These are phyloP conservation scores for Seiridium unicorne DNA, from an alignment of 2,329 filamentous ascomycete genomes.

Conservation along the genomic window DNA sequence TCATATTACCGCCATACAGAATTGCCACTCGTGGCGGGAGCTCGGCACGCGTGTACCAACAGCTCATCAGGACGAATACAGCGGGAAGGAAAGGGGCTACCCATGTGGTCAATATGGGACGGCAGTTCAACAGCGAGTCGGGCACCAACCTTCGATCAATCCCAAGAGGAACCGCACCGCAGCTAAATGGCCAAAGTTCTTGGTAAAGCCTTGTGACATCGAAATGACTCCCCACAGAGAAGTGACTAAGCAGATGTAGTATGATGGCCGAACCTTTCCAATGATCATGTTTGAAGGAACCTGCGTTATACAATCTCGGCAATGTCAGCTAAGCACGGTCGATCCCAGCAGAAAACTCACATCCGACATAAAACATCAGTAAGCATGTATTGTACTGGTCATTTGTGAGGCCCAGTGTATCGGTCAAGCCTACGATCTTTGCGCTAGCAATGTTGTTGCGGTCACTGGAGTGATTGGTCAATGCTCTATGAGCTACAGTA, in stretches of 20 bases:
- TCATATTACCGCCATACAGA: slow-evolving; percentile 32
- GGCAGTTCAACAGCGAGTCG: too few relatives aligned
- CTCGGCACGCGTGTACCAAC: slow-evolving; percentile 43
- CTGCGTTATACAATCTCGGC: slow-evolving; percentile 8
- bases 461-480: slow-evolving; percentile 3
- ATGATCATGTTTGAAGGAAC: slow-evolving; percentile 18
- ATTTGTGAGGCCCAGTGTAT: slow-evolving; percentile 11
- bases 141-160: slow-evolving; percentile 12
- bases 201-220: slow-evolving; percentile 30
- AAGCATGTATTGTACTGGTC: slow-evolving; percentile 15
- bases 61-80: slow-evolving; percentile 15
- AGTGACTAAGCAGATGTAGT: slow-evolving; percentile 20
- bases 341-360: slow-evolving; percentile 6
- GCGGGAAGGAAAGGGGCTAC: slow-evolving; percentile 17
- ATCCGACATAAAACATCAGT: slow-evolving; percentile 15
- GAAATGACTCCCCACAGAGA: slow-evolving; percentile 23
- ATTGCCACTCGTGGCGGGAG: slow-evolving; percentile 30
- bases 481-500: neutral
- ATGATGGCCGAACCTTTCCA: slow-evolving; percentile 18
- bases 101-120: neutral
- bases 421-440: slow-evolving; percentile 12
- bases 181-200: slow-evolving; percentile 17
- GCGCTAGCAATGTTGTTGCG: slow-evolving; percentile 15
- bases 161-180: slow-evolving; percentile 17
- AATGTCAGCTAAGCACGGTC: slow-evolving; percentile 6